phyloP scores from a whole-genome alignment of 164 flowering plant species.

The Aristolochia fimbriata region DNA sequence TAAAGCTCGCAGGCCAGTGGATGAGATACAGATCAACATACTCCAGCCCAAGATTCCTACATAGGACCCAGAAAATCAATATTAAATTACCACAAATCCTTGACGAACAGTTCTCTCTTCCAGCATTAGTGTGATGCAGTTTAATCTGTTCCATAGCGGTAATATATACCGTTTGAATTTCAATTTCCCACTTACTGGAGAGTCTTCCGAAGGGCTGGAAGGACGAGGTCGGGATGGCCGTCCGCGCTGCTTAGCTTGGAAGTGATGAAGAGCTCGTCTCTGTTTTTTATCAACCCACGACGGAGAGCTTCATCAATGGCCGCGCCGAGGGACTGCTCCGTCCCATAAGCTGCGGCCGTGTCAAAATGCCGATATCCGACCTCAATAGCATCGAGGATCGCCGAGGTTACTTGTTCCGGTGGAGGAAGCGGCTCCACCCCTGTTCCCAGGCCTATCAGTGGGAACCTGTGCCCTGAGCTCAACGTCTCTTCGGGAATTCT shows the following conservation, averaged over 20 bases:
- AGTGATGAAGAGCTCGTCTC: slow-evolving; percentile 30
- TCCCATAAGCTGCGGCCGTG: slow-evolving; percentile 20
- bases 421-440: neutral
- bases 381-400: slow-evolving; percentile 19
- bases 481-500: slow-evolving; percentile 8
- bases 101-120: no score
- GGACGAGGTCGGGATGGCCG: slow-evolving; percentile 19
- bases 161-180: no score
- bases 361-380: slow-evolving; percentile 30
- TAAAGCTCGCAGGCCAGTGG: slow-evolving; percentile 7
- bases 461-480: slow-evolving; percentile 13
- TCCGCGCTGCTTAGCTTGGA: slow-evolving; percentile 29
- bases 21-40: slow-evolving; percentile 13
- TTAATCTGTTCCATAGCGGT: no score
- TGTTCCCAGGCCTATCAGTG: slow-evolving; percentile 18
- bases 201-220: slow-evolving; percentile 20
- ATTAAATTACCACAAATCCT: no score
- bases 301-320: slow-evolving; percentile 21
- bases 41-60: slow-evolving; percentile 3
- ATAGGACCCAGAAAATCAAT: no score
- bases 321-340: slow-evolving; percentile 22
- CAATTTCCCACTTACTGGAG: slow-evolving; percentile 14
- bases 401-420: neutral
- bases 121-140: no score
- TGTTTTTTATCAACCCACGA: slow-evolving; percentile 19